Evolutionary conservation across 2,329 filamentous ascomycete species (phyloP).

Genomic region (Colletotrichum sansevieriae): DNA sequence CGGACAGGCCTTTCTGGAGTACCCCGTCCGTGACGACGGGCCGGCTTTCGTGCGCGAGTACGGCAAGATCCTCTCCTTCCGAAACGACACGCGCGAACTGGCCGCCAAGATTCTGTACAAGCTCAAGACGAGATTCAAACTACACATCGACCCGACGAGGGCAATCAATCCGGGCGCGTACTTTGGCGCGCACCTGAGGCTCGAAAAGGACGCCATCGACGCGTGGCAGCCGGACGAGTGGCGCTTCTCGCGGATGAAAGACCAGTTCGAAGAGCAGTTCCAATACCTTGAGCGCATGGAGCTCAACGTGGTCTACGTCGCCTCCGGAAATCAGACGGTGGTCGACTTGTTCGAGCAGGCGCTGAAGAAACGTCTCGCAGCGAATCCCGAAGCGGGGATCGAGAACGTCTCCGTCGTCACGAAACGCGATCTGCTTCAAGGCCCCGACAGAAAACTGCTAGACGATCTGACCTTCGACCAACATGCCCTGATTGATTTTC

Average conservation of each 20-base stretch:
- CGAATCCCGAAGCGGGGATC: neutral
- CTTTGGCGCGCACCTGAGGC: constrained; percentile 50
- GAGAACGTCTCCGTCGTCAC: constrained; percentile 48
- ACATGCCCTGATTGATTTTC: constrained; percentile 51
- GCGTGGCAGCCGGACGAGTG: constrained; percentile 49
- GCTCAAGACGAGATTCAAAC: constrained; percentile 43
- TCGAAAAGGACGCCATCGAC: constrained; percentile 49
- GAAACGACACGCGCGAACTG: constrained; percentile 48
- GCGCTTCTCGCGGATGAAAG: constrained; percentile 48
- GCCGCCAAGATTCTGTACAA: constrained; percentile 47
- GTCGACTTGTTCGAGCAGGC: constrained; percentile 46
- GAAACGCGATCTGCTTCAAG: constrained; percentile 48
- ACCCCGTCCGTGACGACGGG: constrained; percentile 53
- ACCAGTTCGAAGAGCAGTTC: constrained; percentile 50
- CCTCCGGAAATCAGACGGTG: constrained; percentile 47
- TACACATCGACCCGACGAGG: constrained; percentile 45
- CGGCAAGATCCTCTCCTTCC: constrained; percentile 51
- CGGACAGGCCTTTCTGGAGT: constrained; percentile 53
- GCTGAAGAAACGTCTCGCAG: constrained; percentile 27
- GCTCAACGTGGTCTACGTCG: constrained; percentile 48
- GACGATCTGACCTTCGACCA: constrained; percentile 49
- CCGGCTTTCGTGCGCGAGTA: constrained; percentile 50
- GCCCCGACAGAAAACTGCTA: constrained; percentile 42
- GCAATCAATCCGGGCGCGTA: constrained; percentile 46
- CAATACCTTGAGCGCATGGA: constrained; percentile 45